Percentiles rank a stretch among this genome's conserved stretches.
Evolutionary conservation across 495 filamentous ascomycete genomes (phyloP).

Genomic region (Xylaria bambusicola): DNA sequence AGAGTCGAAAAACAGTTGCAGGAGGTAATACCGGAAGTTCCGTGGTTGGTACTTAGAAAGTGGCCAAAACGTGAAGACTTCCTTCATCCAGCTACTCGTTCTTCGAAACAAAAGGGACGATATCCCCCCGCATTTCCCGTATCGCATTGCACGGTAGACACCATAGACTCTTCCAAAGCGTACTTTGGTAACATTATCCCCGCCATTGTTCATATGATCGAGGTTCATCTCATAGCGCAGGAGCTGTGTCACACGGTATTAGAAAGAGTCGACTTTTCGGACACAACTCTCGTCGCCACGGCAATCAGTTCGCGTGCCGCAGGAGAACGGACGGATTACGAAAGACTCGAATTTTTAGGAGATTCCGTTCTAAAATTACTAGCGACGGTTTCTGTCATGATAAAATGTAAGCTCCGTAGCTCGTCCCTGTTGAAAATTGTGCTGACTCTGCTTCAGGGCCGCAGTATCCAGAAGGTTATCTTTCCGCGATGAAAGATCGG

Average conservation of each 20-base stretch:
- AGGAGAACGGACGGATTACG: slow-evolving; percentile 67
- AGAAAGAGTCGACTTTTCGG: slow-evolving; percentile 51
- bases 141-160: slow-evolving; percentile 45
- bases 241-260: slow-evolving; percentile 64
- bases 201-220: slow-evolving; percentile 69
- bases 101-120: slow-evolving; percentile 24
- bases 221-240: slow-evolving; percentile 63
- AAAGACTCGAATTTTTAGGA: slow-evolving; percentile 86
- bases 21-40: slow-evolving; percentile 37
- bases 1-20: slow-evolving; percentile 26
- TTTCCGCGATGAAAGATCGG: slow-evolving; percentile 67
- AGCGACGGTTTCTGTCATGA: slow-evolving; percentile 66
- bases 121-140: slow-evolving; percentile 39
- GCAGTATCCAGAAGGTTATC: slow-evolving; percentile 75
- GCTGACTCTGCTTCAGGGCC: slow-evolving; percentile 44
- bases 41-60: slow-evolving; percentile 51
- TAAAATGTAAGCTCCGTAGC: slow-evolving; percentile 43
- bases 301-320: slow-evolving; percentile 72
- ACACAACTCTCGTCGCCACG: slow-evolving; percentile 62
- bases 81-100: slow-evolving; percentile 46
- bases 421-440: neutral
- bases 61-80: slow-evolving; percentile 64
- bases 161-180: slow-evolving; percentile 59
- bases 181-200: slow-evolving; percentile 74
- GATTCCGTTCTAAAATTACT: slow-evolving; percentile 83